Percentiles rank a stretch among this genome's conserved stretches.
Conservation (phyloP, 2,329 filamentous ascomycete species). For the Xylaria sp. region DNA sequence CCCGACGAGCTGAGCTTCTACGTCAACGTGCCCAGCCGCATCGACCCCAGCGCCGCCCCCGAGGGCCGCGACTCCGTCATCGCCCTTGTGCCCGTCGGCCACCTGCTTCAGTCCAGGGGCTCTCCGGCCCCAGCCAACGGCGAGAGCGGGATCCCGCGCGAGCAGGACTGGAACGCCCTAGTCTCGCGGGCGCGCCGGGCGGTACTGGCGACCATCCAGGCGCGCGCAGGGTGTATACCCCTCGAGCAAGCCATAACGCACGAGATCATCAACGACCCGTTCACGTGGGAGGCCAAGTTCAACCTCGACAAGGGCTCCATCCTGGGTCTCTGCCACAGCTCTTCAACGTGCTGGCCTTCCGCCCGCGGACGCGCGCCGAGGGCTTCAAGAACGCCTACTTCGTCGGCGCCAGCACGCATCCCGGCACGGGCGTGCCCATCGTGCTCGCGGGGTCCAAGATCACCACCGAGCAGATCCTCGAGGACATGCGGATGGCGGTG, state of each 20-base stretch:
- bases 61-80: constrained; percentile 68
- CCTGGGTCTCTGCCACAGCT: constrained; percentile 72
- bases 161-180: constrained; percentile 67
- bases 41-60: constrained; percentile 72
- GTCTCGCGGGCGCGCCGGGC: constrained; percentile 62
- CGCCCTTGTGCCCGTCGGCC: constrained; percentile 74
- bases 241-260: constrained; percentile 56
- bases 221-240: constrained; percentile 63
- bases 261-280: constrained; percentile 70
- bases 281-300: constrained; percentile 69
- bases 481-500: constrained; percentile 39
- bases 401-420: constrained; percentile 77
- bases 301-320: constrained; percentile 79
- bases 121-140: constrained; percentile 24
- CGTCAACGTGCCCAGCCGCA: constrained; percentile 74
- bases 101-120: constrained; percentile 58
- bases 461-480: constrained; percentile 51
- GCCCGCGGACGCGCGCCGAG: constrained; percentile 62
- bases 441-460: constrained; percentile 72
- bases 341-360: constrained; percentile 73
- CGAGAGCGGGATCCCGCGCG: constrained; percentile 42
- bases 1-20: constrained; percentile 76
- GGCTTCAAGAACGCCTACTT: constrained; percentile 66
- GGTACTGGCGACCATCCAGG: constrained; percentile 65
- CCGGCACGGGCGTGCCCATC: constrained; percentile 77